Base-by-base conservation (phyloP, 2,329 filamentous ascomycete species). In the Exophiala sideris region DNA sequence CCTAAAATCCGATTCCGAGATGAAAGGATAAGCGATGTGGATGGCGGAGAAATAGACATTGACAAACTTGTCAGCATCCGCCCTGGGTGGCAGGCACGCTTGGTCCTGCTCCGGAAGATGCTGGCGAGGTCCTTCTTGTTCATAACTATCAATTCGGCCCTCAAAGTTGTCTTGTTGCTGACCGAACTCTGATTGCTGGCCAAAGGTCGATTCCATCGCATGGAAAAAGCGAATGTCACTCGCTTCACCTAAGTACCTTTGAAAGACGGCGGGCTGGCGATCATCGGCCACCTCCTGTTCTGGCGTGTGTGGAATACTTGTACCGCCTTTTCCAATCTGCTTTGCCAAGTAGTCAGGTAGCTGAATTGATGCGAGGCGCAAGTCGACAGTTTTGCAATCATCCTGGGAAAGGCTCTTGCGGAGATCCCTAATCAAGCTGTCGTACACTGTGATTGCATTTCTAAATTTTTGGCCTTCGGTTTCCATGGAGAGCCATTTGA, bases 221-320 rank as follows among this genome's bases (percentile, higher is more conserved):
- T 72, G 67, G 57, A 70, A 70, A 51, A 72, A 71, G 34, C 65
- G 65, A 18, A 72, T 65, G 38, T 72, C 70, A 59, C 69, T 71
- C n/a, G 68, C 68, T 48, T 71, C 68, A 34, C 70, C 71, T 1
- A 72, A 59, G 52, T 70, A 72, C 5, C 67, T 66, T 34, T 66
- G 61, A 7, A 54, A 60, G 16, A 36, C 48, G 46, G 16, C 20
- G 21, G 46, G 20, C 18, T 40, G 33, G 16, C 64, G 59, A 7
- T 52, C 48, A 8, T 39, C 14, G 58, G 61, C 16, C 63, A 45
- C 38, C 11, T 29, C 9, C 20, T 33, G 2, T 24, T 32, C 44
- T 46, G 44, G 18, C 12, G 44, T n/a, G 6, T 6, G 12, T 16
- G 35, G 12, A 6, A 38, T 38, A 45, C 34, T 33, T 50, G 50